Percentiles rank a stretch among this genome's conserved stretches.
These are phyloP conservation scores for Grigorovia yakushimaensis DNA, from an alignment of 805 yeast species.

Conservation along the genomic window DNA sequence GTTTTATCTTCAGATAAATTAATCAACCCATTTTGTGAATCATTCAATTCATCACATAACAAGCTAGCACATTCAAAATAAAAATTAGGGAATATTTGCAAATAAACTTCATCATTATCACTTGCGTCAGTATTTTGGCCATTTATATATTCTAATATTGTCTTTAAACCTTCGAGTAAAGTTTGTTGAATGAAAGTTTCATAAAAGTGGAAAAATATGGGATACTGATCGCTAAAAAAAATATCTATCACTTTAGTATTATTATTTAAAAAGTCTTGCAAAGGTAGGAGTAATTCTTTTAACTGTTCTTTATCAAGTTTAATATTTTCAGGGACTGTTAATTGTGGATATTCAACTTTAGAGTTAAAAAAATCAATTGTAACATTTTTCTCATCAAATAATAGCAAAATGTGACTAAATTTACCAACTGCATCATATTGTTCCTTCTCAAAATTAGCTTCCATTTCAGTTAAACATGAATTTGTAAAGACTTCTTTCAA, in stretches of 20 bases:
- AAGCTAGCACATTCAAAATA: slow-evolving; percentile 22
- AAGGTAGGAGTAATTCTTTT: slow-evolving; percentile 14
- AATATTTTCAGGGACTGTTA: not conserved
- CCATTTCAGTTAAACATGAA: slow-evolving; percentile 61
- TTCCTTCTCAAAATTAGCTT: slow-evolving; percentile 40
- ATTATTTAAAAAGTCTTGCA: slow-evolving; percentile 26
- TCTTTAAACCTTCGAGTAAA: slow-evolving; percentile 21
- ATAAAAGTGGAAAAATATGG: slow-evolving; percentile 30
- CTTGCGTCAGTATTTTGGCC: slow-evolving; percentile 3
- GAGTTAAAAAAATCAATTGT: slow-evolving; percentile 34
- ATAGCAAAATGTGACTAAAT: slow-evolving; percentile 27
- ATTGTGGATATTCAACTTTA: slow-evolving; percentile 22
- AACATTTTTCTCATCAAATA: slow-evolving; percentile 31
- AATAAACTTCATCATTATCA: slow-evolving; percentile 7
- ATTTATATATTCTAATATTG: slow-evolving; percentile 19
- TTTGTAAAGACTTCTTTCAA: slow-evolving; percentile 54
- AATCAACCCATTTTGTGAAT: slow-evolving; percentile 31
- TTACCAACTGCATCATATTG: slow-evolving; percentile 33
- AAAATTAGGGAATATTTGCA: slow-evolving; percentile 26
- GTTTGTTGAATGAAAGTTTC: slow-evolving; percentile 33
- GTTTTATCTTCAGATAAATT: slow-evolving; percentile 4
- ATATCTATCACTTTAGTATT: slow-evolving; percentile 31
- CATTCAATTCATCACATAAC: slow-evolving; percentile 30
- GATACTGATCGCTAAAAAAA: slow-evolving; percentile 32
- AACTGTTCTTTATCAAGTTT: slow-evolving; percentile 13